Evolutionary conservation across 2,329 filamentous ascomycete species (phyloP).

Genomic region (Piedraia hortae): DNA sequence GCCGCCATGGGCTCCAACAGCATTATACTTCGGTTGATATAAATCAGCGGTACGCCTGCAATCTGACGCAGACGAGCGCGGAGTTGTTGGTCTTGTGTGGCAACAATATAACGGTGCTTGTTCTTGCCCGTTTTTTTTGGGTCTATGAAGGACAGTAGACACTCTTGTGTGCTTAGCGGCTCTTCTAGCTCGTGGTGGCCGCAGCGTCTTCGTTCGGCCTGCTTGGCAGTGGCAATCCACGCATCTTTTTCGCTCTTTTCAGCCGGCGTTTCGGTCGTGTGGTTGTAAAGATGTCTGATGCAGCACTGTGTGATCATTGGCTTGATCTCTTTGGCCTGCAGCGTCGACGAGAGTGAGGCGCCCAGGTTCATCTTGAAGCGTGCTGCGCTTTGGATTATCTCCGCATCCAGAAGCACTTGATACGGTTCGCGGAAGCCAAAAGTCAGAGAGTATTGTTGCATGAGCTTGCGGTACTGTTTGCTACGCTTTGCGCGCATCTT

Average conservation of each 20-base stretch:
- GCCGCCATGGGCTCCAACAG: conserved; percentile 52
- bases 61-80: conserved; percentile 36
- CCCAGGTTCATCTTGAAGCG: conserved; percentile 77
- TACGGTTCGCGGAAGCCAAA: conserved; percentile 68
- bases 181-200: conserved; percentile 50
- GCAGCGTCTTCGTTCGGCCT: conserved; percentile 47
- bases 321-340: conserved; percentile 55
- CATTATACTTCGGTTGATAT: conserved; percentile 56
- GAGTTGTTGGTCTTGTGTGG: conserved; percentile 40
- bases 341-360: conserved; percentile 46
- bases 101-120: conserved; percentile 55
- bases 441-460: conserved; percentile 66
- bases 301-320: conserved; percentile 63
- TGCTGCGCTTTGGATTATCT: conserved; percentile 56
- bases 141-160: conserved; percentile 48
- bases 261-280: conserved; percentile 4
- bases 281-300: conserved; percentile 48
- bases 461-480: conserved; percentile 67
- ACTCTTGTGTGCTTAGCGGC: conserved; percentile 41
- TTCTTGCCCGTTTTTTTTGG: conserved; percentile 44
- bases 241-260: conserved; percentile 15
- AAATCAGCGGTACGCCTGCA: conserved; percentile 47
- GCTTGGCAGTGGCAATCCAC: conserved; percentile 51
- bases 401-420: conserved; percentile 69
- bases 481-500: conserved; percentile 40